Evolutionary conservation across 306 rosid species (phyloP).

Genomic region (Amphicarpaea edgeworthii): DNA sequence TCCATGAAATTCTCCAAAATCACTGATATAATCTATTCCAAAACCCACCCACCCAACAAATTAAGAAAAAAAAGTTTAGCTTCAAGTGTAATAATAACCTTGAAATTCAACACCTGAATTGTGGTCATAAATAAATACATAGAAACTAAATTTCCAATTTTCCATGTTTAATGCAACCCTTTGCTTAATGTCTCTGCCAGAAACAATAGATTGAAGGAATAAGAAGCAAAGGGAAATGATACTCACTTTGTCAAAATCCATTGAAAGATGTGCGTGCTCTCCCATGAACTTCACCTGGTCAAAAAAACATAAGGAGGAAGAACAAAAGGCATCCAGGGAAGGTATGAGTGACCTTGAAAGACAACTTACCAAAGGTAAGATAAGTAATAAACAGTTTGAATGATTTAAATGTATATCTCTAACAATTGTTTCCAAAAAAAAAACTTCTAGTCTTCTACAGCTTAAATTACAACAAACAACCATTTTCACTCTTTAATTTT

Average conservation of each 20-base stretch:
- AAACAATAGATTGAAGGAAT: conserved; percentile 38
- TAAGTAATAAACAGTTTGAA: conserved; percentile 31
- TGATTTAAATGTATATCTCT: conserved; percentile 3
- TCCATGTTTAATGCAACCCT: conserved; percentile 25
- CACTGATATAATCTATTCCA: conserved; percentile 81
- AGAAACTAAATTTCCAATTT: conserved; percentile 44
- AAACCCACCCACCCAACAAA: conserved; percentile 47
- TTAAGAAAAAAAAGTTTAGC: conserved; percentile 11
- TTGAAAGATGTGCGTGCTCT: conserved; percentile 86
- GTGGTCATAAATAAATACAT: conserved; percentile 14
- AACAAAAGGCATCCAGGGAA: conserved; percentile 44
- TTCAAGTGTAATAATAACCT: conserved; percentile 39
- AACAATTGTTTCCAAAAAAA: conserved; percentile 18
- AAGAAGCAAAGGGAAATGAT: conserved; percentile 39
- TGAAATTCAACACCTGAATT: conserved; percentile 38
- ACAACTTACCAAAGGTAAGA: conserved; percentile 27
- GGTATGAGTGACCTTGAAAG: conserved; percentile 40
- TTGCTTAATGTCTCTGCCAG: conserved; percentile 41
- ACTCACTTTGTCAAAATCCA: conserved; percentile 96
- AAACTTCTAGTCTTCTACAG: conserved; percentile 19
- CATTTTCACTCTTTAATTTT: conserved; percentile 29
- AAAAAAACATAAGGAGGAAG: conserved; percentile 35
- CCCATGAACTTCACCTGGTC: conserved; percentile 89
- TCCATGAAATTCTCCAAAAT: conserved; percentile 80
- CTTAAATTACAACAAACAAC: conserved; percentile 12